Percentiles rank a stretch among this genome's conserved stretches.
These are phyloP conservation scores for Scleroderma citrinum DNA, from an alignment of 768 basidiomycete genomes.

Conservation along the genomic window DNA sequence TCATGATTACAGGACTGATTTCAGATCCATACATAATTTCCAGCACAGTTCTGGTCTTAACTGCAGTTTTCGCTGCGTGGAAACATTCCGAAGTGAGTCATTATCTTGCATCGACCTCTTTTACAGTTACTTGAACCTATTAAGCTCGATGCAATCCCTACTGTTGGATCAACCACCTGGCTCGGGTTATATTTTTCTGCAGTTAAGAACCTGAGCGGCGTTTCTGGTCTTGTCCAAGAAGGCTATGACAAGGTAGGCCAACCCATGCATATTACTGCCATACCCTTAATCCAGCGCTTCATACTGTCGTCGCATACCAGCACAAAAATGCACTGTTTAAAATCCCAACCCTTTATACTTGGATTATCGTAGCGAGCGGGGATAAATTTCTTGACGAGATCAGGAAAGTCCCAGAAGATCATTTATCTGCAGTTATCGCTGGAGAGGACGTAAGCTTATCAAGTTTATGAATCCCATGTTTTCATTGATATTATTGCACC, in stretches of 20 bases:
- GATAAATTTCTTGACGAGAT: slow-evolving; percentile 23
- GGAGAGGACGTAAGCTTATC: neutral
- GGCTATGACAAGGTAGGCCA: neutral
- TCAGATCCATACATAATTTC: too few species aligned
- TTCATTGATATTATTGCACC: too few species aligned
- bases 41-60: too few species aligned
- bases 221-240: neutral
- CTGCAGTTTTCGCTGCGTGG: too few species aligned
- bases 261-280: neutral
- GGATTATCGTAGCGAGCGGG: slow-evolving; percentile 21
- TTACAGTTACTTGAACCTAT: too few species aligned
- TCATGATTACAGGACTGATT: too few species aligned
- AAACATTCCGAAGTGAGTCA: too few species aligned
- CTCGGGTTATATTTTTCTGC: neutral
- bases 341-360: slow-evolving; percentile 16
- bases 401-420: slow-evolving; percentile 20
- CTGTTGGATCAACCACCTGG: neutral
- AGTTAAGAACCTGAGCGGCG: neutral
- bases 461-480: neutral
- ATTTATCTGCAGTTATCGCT: slow-evolving; percentile 16
- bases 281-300: too few species aligned
- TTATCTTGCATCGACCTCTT: too few species aligned
- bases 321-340: slow-evolving; percentile 14
- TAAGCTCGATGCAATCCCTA: neutral
- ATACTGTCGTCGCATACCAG: neutral